These are phyloP conservation scores for Spergularia marina DNA, from an alignment of 148 eudicot genomes.

Conservation along the genomic window DNA sequence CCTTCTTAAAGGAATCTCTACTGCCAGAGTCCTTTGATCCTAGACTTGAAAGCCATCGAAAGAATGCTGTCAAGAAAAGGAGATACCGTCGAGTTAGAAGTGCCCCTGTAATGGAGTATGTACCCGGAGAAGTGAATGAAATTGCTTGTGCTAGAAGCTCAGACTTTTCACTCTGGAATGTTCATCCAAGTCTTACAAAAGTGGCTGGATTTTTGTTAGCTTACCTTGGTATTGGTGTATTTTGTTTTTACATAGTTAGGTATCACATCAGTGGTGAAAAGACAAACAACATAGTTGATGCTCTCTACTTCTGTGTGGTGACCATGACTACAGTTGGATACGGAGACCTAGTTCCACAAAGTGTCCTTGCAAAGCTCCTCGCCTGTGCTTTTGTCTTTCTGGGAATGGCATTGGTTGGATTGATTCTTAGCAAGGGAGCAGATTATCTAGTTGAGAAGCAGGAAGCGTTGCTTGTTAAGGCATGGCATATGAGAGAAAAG, in stretches of 20 bases:
- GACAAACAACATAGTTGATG: slow-evolving; percentile 63
- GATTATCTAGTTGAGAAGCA: slow-evolving; percentile 89
- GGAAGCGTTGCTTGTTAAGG: slow-evolving; percentile 54
- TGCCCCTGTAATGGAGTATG: slow-evolving; percentile 44
- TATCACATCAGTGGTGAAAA: slow-evolving; percentile 59
- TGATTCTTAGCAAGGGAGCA: slow-evolving; percentile 63
- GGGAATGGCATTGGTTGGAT: slow-evolving; percentile 69
- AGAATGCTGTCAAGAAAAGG: slow-evolving; percentile 33
- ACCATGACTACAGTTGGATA: slow-evolving; percentile 97
- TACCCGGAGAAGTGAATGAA: slow-evolving; percentile 34
- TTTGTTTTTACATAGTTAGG: slow-evolving; percentile 57
- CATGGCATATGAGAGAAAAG: slow-evolving; percentile 44
- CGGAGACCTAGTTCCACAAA: slow-evolving; percentile 80
- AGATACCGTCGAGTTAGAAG: slow-evolving; percentile 59
- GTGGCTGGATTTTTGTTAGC: slow-evolving; percentile 40
- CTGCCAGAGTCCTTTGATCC: slow-evolving; percentile 28
- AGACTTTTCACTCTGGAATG: slow-evolving; percentile 26
- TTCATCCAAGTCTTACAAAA: slow-evolving; percentile 62
- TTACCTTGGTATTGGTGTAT: slow-evolving; percentile 49
- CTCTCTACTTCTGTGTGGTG: slow-evolving; percentile 80
- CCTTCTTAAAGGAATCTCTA: slow-evolving; percentile 29
- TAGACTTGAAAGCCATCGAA: slow-evolving; percentile 13
- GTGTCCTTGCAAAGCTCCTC: slow-evolving; percentile 55
- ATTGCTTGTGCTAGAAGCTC: slow-evolving; percentile 22
- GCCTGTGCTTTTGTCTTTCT: slow-evolving; percentile 84